Base-by-base conservation (phyloP, 176 grass and related monocot species). In the Elymus sibiricus region DNA sequence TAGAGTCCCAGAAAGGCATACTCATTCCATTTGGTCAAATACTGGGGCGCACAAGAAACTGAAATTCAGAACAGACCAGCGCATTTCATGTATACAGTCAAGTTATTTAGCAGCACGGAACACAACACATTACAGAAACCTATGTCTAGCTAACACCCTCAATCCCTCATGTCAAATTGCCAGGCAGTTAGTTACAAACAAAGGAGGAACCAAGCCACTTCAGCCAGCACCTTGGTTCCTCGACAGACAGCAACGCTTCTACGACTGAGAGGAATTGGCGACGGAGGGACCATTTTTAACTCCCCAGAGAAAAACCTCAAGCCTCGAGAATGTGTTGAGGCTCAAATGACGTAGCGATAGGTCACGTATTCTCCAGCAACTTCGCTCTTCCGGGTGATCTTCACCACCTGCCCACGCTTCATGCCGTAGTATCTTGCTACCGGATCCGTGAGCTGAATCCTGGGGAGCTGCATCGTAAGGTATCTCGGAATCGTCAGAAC, bases 381-480 rank as follows among this genome's bases (percentile, higher is more conserved):
- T 73, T 97, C 92, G 69, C 94, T 97, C 6, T 60, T 0, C 64
- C 92, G 74, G 28, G 70, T 94, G 40, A 97, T 97, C 83, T 89
- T 97, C 59, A 97, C 92, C 5, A 94, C 92, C 79, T 97, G 94
- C 40, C 94, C 94, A 24, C 86, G 92, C 78, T 94, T 97, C 84
- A 97, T 85, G 55, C 94, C 94, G 2, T 90, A 94, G 79, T 94
- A 97, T 81, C 92, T 90, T 58, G 94, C 94, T 83, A 97, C 82
- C 12, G 94, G 92, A 67, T 97, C 90, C 5, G 86, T 92, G 62
- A 97, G 66, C 56, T 94, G 94, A 89, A 94, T 97, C 64, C 81
- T 74, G 4, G 90, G 92, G 24, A 97, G 86, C 94, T 94, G 92
- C 61, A 94, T 34, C 22, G 43, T 27, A 71, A 83, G 47, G 85